These are phyloP conservation scores for Candida glucosophila DNA, from an alignment of 1,139 yeast species.

Conservation along the genomic window DNA sequence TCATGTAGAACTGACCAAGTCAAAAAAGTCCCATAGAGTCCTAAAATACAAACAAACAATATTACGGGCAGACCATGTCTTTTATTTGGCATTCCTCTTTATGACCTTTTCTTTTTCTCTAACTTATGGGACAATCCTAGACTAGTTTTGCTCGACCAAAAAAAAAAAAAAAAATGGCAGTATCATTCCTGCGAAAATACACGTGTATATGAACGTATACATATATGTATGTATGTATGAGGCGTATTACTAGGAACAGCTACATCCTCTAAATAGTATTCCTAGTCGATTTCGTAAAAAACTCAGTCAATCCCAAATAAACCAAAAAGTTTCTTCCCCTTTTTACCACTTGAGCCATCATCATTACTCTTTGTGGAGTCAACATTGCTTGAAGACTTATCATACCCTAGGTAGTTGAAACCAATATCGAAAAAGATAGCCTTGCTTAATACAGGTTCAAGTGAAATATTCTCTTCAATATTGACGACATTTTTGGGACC, in stretches of 20 bases:
- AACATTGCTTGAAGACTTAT: constrained; percentile 3
- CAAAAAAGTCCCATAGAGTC: constrained; percentile 77
- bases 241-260: too few relatives aligned
- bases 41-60: constrained; percentile 50
- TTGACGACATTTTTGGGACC: constrained; percentile 40
- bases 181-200: too few relatives aligned
- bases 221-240: too few relatives aligned
- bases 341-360: constrained; percentile 15
- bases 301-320: constrained; percentile 37
- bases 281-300: too few relatives aligned
- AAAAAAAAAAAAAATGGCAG: too few relatives aligned
- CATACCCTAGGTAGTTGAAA: constrained; percentile 64
- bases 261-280: too few relatives aligned
- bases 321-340: constrained; percentile 36
- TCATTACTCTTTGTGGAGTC: constrained; percentile 2
- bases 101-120: too few relatives aligned
- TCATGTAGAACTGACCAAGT: constrained; percentile 93
- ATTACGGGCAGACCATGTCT: neutral
- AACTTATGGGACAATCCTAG: too few relatives aligned
- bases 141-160: too few relatives aligned
- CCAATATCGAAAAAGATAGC: constrained; percentile 91
- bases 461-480: constrained; percentile 28
- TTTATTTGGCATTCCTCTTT: neutral
- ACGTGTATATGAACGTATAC: too few relatives aligned
- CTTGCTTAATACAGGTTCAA: constrained; percentile 58